phyloP scores from a whole-genome alignment of 345 rosid genomes.

The Populus pruinosa region DNA sequence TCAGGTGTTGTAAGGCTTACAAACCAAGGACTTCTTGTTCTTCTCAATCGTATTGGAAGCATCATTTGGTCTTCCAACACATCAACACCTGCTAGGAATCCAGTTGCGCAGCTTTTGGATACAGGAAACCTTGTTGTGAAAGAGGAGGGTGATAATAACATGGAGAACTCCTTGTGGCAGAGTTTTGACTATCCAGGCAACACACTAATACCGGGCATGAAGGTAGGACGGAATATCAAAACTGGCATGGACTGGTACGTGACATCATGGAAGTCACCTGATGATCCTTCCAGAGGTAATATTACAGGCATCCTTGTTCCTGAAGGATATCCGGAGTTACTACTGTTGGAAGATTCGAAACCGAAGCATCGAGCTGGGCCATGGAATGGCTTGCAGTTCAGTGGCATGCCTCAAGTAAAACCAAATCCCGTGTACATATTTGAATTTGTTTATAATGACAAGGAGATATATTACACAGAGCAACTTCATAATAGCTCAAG shows the following conservation, averaged over 20 bases:
- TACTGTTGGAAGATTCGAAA: conserved; percentile 9
- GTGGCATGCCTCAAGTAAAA: conserved; percentile 7
- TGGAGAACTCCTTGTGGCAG: too few species aligned
- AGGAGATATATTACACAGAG: background rate
- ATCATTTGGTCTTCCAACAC: too few species aligned
- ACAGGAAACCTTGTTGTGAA: background rate
- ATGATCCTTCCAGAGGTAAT: conserved; percentile 38
- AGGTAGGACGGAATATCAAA: background rate
- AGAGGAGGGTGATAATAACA: too few species aligned
- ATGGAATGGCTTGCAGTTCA: conserved; percentile 30
- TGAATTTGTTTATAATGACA: background rate
- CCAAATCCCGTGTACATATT: background rate
- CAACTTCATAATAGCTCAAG: background rate
- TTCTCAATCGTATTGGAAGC: background rate
- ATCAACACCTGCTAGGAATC: background rate
- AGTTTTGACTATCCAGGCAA: background rate
- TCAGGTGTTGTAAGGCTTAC: too few species aligned
- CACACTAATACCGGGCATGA: background rate
- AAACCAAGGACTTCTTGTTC: too few species aligned
- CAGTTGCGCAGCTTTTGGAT: background rate
- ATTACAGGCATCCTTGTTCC: background rate
- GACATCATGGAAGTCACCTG: conserved; percentile 37
- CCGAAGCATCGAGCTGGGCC: conserved; percentile 24
- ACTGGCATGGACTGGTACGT: conserved; percentile 1
- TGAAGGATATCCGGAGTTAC: conserved; percentile 26